Evolutionary conservation across 768 basidiomycete genomes (phyloP), one percentile per base, ranked within the genome.

Genomic region (Omphalotus guepiniiformis): DNA sequence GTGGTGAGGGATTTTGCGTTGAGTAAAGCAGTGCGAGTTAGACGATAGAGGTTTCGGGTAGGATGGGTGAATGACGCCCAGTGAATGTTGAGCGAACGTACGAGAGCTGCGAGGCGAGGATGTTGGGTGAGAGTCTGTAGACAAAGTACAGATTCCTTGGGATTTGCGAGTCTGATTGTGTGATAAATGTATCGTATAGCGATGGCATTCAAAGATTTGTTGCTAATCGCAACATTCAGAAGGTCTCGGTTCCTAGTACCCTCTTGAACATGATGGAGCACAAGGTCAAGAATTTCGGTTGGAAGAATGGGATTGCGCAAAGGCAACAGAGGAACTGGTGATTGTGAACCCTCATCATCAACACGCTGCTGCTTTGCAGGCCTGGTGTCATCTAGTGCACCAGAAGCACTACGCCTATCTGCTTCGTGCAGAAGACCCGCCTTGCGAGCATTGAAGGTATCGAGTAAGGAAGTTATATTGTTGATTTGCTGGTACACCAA

Each of bases 41-140:
- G 74, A 22, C 53, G 60, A 53, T 81, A 76, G 50, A 78, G 64
- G 55, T 78, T 77, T 18, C 57, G 59, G 0, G 75, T 75, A n/a
- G 75, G 70, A 32, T 49, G 44, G 43, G 62, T 39, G 11, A 25
- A 22, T 6, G 51, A 42, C 39, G 54, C 48, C 62, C 73, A 70
- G 52, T 76, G 69, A 30, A 85, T 53, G n/a, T 70, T 68, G 39
- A 83, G 65, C 1, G 55, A 57, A 25, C 72, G 73, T 27, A 82
- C 77, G 37, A 75, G 59, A 2, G 54, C 54, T 1, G 70, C 61
- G 13, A 75, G 58, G n/a, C 58, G 21, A 0, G 69, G 54, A 41
- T 68, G 74, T 1, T 52, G 52, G n/a, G 67, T 55, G 28, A 82
- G 69, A 0, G 64, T 64, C 18, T 58, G 63, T 45, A 80, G 54